Base-by-base conservation (phyloP, 2,329 filamentous ascomycete species). In the Helminthosporium solani region DNA sequence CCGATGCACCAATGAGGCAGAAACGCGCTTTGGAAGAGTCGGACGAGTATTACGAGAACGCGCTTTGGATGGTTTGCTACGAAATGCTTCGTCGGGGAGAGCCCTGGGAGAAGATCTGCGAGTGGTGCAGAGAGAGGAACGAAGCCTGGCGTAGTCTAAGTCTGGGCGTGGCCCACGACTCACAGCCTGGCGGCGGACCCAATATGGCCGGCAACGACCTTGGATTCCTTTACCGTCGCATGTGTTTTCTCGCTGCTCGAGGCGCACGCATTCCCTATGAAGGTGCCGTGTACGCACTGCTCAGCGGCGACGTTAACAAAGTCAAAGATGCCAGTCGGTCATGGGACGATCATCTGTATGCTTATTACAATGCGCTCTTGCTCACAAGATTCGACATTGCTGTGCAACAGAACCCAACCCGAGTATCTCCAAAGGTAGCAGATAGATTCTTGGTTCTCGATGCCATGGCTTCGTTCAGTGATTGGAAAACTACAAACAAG, bases 41-140 rank as follows among this genome's bases (percentile, higher is more conserved):
- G 59, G 94, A 99, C 64, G 84, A 90, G 54, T 91, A 85, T 61
- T 94, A 92, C 52, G 94, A 99, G 73, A 83, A 86, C 42, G 87
- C 90, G 2, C 88, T 95, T 37, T 97, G 94, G 91, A 79, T 91
- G 50, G 87, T 88, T n/a, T 94, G 89, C 71, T 97, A 90, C 75
- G 90, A 96, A 68, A 88, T 96, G 76, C 77, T 99, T 42, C 84
- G 92, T 39, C 84, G 90, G 36, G 94, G 94, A n/a, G 85, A 83
- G 55, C 83, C 78, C 50, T 82, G 87, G 72, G 72, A 80, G 7
- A 81, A 87, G 30, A 87, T 97, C 52, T 82, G 84, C 44, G 87
- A 91, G 39, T 96, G 90, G 89, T 95, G 90, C 61, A 76, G 86
- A 37, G 87, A 92, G 59, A 82, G 88, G 48, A 88, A 89, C 8